These are phyloP conservation scores for Candida anutae DNA, from an alignment of 1,139 yeast species.

Conservation along the genomic window DNA sequence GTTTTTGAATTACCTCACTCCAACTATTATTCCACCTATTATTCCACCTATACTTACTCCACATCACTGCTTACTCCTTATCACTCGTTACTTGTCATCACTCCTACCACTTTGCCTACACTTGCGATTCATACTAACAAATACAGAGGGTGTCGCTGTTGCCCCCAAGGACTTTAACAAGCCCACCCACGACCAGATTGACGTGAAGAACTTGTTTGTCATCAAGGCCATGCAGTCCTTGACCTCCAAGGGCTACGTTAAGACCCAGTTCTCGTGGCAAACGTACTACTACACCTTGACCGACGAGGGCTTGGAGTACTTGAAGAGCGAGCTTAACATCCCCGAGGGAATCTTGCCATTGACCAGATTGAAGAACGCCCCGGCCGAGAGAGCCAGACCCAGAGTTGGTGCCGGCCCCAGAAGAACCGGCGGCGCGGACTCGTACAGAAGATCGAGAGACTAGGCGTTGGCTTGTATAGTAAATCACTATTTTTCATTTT, in stretches of 20 bases:
- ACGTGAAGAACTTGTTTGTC: slow-evolving; percentile 95
- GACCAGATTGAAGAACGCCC: slow-evolving; percentile 93
- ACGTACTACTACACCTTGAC: slow-evolving; percentile 99
- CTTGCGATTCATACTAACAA: slow-evolving; percentile 19
- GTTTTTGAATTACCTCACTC: no score
- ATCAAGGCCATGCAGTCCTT: slow-evolving; percentile 99
- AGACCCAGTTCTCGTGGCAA: slow-evolving; percentile 99
- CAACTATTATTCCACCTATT: no score
- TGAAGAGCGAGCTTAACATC: slow-evolving; percentile 96
- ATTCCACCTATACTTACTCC: no score
- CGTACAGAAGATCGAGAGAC: slow-evolving; percentile 45
- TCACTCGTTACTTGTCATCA: no score
- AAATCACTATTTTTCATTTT: no score
- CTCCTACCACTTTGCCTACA: no score
- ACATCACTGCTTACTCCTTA: no score
- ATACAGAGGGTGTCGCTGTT: slow-evolving; percentile 94
- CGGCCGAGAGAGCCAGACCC: slow-evolving; percentile 72
- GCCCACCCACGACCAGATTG: slow-evolving; percentile 96
- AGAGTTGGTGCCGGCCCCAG: slow-evolving; percentile 38
- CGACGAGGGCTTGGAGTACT: slow-evolving; percentile 98
- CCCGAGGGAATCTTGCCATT: slow-evolving; percentile 99
- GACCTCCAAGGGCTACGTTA: slow-evolving; percentile 97
- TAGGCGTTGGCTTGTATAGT: slow-evolving; percentile 15
- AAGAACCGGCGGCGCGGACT: slow-evolving; percentile 28
- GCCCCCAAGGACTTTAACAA: slow-evolving; percentile 99